Evolutionary conservation across 305 asterid species (phyloP).

Genomic region (Fraxinus nigra): DNA sequence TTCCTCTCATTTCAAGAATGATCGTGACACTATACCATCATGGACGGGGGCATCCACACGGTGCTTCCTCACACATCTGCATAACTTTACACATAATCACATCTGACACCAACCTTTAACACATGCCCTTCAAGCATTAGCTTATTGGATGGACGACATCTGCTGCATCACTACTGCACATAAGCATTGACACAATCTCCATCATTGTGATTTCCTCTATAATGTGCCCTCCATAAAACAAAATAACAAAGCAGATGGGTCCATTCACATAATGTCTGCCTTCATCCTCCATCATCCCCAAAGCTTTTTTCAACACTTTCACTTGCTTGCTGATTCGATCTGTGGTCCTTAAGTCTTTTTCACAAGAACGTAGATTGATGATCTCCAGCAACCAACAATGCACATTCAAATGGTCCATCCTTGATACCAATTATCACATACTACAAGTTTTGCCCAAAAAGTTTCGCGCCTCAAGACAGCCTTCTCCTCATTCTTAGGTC

Average conservation of each 20-base stretch:
- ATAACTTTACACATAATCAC: background rate
- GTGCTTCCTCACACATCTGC: background rate
- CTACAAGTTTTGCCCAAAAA: background rate
- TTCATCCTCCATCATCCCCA: background rate
- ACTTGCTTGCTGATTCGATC: background rate
- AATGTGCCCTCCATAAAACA: background rate
- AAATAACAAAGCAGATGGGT: background rate
- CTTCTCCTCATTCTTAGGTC: background rate
- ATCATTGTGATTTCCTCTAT: background rate
- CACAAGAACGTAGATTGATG: background rate
- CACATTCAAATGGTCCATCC: background rate
- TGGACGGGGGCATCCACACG: background rate
- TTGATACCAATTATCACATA: background rate
- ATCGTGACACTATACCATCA: background rate
- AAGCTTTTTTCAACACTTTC: background rate
- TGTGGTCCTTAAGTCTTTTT: background rate
- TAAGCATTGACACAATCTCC: background rate
- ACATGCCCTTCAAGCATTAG: background rate
- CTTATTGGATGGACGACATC: background rate
- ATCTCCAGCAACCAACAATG: background rate
- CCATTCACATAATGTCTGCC: background rate
- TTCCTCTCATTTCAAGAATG: background rate
- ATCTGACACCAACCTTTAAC: background rate
- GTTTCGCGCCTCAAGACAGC: background rate
- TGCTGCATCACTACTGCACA: background rate